Conservation (phyloP, 139 green algal genomes). For the Micromonas pusilla region DNA sequence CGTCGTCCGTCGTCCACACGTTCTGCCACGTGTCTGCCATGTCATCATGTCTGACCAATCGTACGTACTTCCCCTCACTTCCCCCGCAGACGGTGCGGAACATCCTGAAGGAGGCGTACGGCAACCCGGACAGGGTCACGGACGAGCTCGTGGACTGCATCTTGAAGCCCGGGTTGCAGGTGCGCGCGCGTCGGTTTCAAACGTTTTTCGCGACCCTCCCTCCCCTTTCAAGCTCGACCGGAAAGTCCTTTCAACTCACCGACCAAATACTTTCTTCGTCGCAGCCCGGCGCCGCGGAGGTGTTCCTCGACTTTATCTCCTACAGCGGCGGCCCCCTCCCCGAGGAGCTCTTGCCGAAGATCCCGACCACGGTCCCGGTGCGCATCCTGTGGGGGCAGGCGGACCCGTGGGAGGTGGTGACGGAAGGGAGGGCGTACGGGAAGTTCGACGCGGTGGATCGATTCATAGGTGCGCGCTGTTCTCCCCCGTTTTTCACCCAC, state of each 20-base stretch:
- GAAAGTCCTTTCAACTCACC: too few relatives aligned
- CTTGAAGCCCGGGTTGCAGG: slow-evolving; percentile 73
- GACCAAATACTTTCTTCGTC: too few relatives aligned
- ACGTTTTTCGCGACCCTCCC: too few relatives aligned
- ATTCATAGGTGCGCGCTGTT: too few relatives aligned
- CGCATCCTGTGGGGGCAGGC: slow-evolving; percentile 12
- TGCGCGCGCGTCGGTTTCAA: too few relatives aligned
- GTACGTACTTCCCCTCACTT: too few relatives aligned
- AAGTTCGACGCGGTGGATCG: slow-evolving; percentile 49
- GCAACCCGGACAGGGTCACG: slow-evolving; percentile 63
- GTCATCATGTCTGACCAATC: too few relatives aligned
- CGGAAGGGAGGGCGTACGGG: slow-evolving; percentile 54
- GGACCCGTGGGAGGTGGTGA: slow-evolving; percentile 27
- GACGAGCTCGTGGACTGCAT: slow-evolving; percentile 89
- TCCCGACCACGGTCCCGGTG: slow-evolving; percentile 7
- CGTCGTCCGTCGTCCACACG: slow-evolving; percentile 23
- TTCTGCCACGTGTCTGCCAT: too few relatives aligned
- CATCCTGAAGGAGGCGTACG: slow-evolving; percentile 86
- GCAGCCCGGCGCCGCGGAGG: slow-evolving; percentile 69
- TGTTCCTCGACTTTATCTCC: slow-evolving; percentile 98
- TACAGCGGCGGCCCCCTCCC: slow-evolving; percentile 84
- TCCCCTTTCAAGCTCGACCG: too few relatives aligned
- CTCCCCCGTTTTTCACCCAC: too few relatives aligned
- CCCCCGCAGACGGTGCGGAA: slow-evolving; percentile 64
- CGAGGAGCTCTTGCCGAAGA: slow-evolving; percentile 71